A percentile compares a stretch with the other conserved stretches of the same genome.
Evolutionary conservation across 169 alveolate genomes (phyloP).

Genomic region (Plasmodium billcollinsi): DNA sequence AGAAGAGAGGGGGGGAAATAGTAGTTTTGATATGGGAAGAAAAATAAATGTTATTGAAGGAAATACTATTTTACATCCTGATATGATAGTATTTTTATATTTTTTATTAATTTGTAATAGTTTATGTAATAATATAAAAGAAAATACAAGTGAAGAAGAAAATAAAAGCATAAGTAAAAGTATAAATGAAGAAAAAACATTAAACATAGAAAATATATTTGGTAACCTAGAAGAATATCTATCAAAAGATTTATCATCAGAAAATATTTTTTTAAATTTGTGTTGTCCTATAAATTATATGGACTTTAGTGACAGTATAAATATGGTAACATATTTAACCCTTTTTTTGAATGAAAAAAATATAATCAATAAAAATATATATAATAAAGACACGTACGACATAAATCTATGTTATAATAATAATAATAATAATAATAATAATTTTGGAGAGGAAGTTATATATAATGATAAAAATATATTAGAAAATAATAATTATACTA

Average conservation of each 20-base stretch:
- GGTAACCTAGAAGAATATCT: slow-evolving; percentile 16
- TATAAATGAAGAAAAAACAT: not conserved
- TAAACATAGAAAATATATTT: not conserved
- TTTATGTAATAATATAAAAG: not conserved
- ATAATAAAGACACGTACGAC: too few relatives aligned
- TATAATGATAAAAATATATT: not conserved
- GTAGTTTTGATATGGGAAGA: not conserved
- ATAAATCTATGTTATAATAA: too few relatives aligned
- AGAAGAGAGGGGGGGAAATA: not conserved
- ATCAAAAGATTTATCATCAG: not conserved
- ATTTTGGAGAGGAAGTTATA: not conserved
- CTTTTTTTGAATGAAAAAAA: not conserved
- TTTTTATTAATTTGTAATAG: slow-evolving; percentile 46
- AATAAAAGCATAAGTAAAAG: not conserved
- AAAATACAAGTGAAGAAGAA: not conserved
- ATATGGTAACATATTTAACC: slow-evolving; percentile 32
- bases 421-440: not conserved
- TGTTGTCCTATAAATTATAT: slow-evolving; percentile 45
- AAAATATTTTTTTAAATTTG: slow-evolving; percentile 55
- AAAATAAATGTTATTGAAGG: slow-evolving; percentile 16
- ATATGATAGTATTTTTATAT: slow-evolving; percentile 39
- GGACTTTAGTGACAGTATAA: slow-evolving; percentile 35
- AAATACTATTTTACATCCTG: not conserved
- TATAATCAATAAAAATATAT: not conserved
- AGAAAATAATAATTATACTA: not conserved